Base-by-base conservation (phyloP, 2,329 filamentous ascomycete species). In the Zalaria sp. region DNA sequence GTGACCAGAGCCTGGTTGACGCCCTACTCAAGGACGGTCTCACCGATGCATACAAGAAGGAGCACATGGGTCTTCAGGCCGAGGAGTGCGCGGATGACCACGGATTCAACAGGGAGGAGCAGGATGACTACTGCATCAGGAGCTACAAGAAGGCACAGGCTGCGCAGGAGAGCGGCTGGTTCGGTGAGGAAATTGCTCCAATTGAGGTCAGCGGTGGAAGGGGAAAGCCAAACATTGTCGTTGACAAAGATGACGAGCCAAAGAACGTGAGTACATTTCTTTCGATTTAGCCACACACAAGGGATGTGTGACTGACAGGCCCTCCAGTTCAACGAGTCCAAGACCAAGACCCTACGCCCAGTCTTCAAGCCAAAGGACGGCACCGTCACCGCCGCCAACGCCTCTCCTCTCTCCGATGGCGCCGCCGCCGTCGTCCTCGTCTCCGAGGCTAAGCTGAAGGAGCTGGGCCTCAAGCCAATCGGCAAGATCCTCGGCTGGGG, bases 401-500 rank as follows among this genome's bases (percentile, higher is more conserved):
- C 91, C 29, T 93, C 91, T 1, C 91, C 91, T 40, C 77, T 98
- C 56, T 95, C 93, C 59, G 91, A 98, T 61, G 91, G 91, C 51
- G 89, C 87, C 41, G 82, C 88, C 25, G 91, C 91, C 45, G 69
- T 96, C 46, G 84, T 98, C 46, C 81, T 98, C 50, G 86, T 93
- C 53, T 95, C 88, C 35, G 89, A 95, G 70, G 81, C 81, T 46
- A 93, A 93, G 67, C 72, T 98, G 57, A 88, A 94, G 72, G 80
- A 91, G 67, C 81, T 95, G 51, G 79, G 79, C 57, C 72, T 96
- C 50, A 95, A 83, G 66, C 91, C 91, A 43, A 73, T 98, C 49
- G 91, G 86, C 59, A 94, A 93, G 75, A 96, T 98, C 57, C 80
- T 91, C 47, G 91, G 91, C 56, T 98, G 91, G 91, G 91, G 80